A percentile compares a stretch with the other conserved stretches of the same genome.
These are phyloP conservation scores for Rhodomyrtus tomentosa DNA, from an alignment of 345 rosid species.

Conservation along the genomic window DNA sequence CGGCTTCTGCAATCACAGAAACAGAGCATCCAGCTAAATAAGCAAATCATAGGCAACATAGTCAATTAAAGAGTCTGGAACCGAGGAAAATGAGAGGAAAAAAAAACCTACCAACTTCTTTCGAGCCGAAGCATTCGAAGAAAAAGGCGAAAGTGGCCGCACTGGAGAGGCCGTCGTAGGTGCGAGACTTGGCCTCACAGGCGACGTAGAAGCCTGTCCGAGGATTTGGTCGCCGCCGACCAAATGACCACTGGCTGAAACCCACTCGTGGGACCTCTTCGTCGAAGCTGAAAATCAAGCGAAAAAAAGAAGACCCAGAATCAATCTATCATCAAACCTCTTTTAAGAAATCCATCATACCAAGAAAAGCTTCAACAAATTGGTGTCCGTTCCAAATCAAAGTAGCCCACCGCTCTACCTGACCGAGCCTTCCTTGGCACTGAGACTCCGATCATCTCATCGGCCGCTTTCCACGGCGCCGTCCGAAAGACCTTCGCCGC, in stretches of 20 bases:
- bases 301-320: not conserved
- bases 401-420: slow-evolving; percentile 89
- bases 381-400: not conserved
- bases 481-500: slow-evolving; percentile 20
- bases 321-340: not conserved
- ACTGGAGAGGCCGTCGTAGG: slow-evolving; percentile 51
- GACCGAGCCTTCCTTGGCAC: slow-evolving; percentile 99
- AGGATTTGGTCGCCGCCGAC: slow-evolving; percentile 52
- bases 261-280: slow-evolving; percentile 95
- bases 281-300: slow-evolving; percentile 43
- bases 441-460: slow-evolving; percentile 94
- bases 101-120: slow-evolving; percentile 64
- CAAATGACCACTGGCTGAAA: slow-evolving; percentile 30
- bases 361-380: not conserved
- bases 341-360: not conserved
- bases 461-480: slow-evolving; percentile 68
- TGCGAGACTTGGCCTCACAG: slow-evolving; percentile 50
- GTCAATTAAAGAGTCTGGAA: not conserved
- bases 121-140: slow-evolving; percentile 66
- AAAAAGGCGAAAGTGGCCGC: slow-evolving; percentile 72
- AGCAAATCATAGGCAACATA: not conserved
- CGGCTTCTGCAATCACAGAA: slow-evolving; percentile 36
- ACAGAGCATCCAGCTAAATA: not conserved
- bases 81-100: not conserved
- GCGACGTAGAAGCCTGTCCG: slow-evolving; percentile 76